These are phyloP conservation scores for Calonectria pteridis DNA, from an alignment of 2,329 filamentous ascomycete species.

Conservation along the genomic window DNA sequence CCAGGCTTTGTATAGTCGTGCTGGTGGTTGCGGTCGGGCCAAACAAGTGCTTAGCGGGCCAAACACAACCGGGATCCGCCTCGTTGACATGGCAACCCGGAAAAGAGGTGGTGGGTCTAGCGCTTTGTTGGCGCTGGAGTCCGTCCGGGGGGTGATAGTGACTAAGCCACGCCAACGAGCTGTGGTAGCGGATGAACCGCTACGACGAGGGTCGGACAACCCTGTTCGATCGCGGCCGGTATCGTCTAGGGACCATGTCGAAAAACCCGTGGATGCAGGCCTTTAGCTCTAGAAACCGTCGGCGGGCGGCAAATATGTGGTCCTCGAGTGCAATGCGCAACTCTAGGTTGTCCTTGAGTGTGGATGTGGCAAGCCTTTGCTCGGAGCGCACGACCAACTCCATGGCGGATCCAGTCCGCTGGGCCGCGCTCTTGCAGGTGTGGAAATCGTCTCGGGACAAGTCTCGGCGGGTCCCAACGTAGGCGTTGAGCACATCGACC, in stretches of 20 bases:
- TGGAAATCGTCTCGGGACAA: slow-evolving; percentile 9
- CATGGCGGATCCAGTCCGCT: slow-evolving; percentile 32
- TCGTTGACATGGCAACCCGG: slow-evolving; percentile 19
- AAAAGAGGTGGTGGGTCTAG: background rate
- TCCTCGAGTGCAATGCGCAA: background rate
- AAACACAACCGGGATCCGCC: slow-evolving; percentile 9
- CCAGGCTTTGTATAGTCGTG: slow-evolving; percentile 1
- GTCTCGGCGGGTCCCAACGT: slow-evolving; percentile 28
- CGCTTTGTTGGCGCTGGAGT: background rate
- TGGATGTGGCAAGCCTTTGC: background rate
- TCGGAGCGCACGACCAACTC: background rate
- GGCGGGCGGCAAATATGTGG: background rate
- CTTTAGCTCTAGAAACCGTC: background rate
- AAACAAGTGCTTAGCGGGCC: slow-evolving; percentile 14
- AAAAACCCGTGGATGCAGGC: background rate
- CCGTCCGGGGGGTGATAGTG: background rate
- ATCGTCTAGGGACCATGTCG: background rate
- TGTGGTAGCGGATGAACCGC: background rate
- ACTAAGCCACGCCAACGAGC: background rate
- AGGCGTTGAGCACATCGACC: slow-evolving; percentile 33
- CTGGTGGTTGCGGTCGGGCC: background rate
- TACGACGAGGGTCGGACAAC: background rate
- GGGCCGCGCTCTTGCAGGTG: slow-evolving; percentile 22
- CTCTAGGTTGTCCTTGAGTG: background rate
- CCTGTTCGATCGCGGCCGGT: background rate